These are phyloP conservation scores for Candida incommunis DNA, from an alignment of 805 yeast genomes.

Conservation along the genomic window DNA sequence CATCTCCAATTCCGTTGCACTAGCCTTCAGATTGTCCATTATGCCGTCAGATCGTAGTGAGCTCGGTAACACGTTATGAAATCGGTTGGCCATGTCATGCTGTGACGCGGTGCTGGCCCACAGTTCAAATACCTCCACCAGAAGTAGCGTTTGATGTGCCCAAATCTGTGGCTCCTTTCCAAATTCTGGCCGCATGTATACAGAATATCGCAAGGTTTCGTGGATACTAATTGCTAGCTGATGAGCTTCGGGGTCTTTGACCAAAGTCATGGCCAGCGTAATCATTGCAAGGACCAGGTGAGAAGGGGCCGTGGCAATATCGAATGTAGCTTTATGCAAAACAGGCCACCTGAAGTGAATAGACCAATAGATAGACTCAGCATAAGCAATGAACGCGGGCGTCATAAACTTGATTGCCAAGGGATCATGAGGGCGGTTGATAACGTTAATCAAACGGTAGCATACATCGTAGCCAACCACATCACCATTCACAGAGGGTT, in stretches of 20 bases:
- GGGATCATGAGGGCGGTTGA: conserved; percentile 1
- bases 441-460: not conserved
- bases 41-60: conserved; percentile 12
- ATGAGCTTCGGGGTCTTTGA: conserved; percentile 12
- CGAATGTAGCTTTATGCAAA: conserved; percentile 40
- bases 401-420: conserved; percentile 7
- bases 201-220: conserved; percentile 44
- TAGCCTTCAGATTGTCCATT: conserved; percentile 4
- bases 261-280: conserved; percentile 29
- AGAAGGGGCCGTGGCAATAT: conserved; percentile 30
- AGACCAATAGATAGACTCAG: conserved; percentile 11
- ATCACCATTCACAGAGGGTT: conserved; percentile 2
- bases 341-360: conserved; percentile 43
- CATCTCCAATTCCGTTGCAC: too few species aligned
- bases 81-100: conserved; percentile 14
- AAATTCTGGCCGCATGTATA: conserved; percentile 52
- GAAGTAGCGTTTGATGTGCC: conserved; percentile 49
- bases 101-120: conserved; percentile 14
- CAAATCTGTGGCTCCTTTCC: conserved; percentile 50
- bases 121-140: conserved; percentile 49
- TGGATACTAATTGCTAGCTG: conserved; percentile 33
- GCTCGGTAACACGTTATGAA: conserved; percentile 13
- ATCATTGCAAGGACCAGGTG: conserved; percentile 38
- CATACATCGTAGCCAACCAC: not conserved
- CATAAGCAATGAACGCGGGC: conserved; percentile 9